These are phyloP conservation scores for Phytophthora tubulina DNA, from an alignment of 352 stramenopile species.

Conservation along the genomic window DNA sequence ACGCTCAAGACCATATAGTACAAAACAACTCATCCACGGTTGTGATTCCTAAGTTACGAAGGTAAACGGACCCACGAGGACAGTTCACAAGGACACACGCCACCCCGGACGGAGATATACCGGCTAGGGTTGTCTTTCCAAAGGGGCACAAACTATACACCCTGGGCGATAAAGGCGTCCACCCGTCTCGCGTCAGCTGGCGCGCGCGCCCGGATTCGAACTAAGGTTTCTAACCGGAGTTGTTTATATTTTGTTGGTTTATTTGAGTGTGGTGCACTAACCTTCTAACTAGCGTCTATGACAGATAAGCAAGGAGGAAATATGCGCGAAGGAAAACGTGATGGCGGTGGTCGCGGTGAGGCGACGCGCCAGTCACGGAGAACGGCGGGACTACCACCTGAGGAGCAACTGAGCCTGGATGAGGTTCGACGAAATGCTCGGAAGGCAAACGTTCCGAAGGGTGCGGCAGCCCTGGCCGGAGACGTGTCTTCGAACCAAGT, in stretches of 20 bases:
- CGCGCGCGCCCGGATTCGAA: too few relatives aligned
- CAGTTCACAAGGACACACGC: too few relatives aligned
- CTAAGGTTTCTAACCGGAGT: background rate
- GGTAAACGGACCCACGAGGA: too few relatives aligned
- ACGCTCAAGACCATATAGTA: too few relatives aligned
- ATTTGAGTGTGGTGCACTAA: background rate
- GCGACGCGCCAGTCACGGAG: background rate
- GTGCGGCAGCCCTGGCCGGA: background rate
- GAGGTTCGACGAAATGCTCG: background rate
- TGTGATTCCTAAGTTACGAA: too few relatives aligned
- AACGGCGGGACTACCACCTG: too few relatives aligned
- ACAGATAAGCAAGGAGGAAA: background rate
- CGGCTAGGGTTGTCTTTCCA: too few relatives aligned
- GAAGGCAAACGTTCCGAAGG: background rate
- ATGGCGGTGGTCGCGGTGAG: background rate
- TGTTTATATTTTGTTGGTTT: background rate
- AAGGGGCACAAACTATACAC: too few relatives aligned
- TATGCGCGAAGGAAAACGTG: background rate
- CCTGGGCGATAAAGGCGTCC: too few relatives aligned
- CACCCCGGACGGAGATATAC: too few relatives aligned
- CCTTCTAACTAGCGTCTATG: constrained; percentile 1
- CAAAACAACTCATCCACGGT: too few relatives aligned
- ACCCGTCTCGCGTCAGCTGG: too few relatives aligned
- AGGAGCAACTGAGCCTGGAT: background rate
- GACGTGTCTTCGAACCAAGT: background rate